Evolutionary conservation across 768 basidiomycete genomes (phyloP).

Genomic region (Mycena belliarum): DNA sequence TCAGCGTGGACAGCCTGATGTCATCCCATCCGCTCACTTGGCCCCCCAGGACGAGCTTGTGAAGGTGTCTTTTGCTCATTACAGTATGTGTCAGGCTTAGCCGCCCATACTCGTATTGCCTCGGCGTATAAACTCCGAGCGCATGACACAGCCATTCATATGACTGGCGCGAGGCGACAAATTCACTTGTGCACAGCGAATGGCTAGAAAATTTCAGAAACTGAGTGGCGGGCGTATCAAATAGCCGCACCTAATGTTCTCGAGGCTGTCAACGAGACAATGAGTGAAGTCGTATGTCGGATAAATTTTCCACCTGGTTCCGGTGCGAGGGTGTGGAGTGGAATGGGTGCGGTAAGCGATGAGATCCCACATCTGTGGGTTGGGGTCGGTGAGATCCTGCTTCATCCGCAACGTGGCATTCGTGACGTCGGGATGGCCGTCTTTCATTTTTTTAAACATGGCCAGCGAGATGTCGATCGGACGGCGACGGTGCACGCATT

Average conservation of each 20-base stretch:
- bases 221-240: not conserved
- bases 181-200: constrained; percentile 94
- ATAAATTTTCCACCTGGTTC: constrained; percentile 92
- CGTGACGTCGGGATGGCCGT: constrained; percentile 84
- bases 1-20: constrained; percentile 92
- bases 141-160: constrained; percentile 99
- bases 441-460: constrained; percentile 91
- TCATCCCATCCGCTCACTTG: constrained; percentile 95
- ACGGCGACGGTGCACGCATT: constrained; percentile 83
- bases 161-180: constrained; percentile 91
- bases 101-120: constrained; percentile 94
- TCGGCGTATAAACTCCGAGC: constrained; percentile 91
- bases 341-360: constrained; percentile 94
- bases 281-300: constrained; percentile 99
- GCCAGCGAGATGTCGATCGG: constrained; percentile 79
- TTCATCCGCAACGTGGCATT: constrained; percentile 96
- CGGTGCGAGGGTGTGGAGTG: constrained; percentile 88
- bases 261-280: constrained; percentile 95
- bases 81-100: constrained; percentile 90
- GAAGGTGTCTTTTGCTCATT: constrained; percentile 94
- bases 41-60: constrained; percentile 78
- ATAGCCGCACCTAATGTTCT: constrained; percentile 85
- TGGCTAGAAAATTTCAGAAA: constrained; percentile 54
- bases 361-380: constrained; percentile 99
- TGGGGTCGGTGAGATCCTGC: constrained; percentile 86